A percentile compares a stretch with the other conserved stretches of the same genome.
These are phyloP conservation scores for Hansenula lynferdii DNA, from an alignment of 1,139 yeast species.

Conservation along the genomic window DNA sequence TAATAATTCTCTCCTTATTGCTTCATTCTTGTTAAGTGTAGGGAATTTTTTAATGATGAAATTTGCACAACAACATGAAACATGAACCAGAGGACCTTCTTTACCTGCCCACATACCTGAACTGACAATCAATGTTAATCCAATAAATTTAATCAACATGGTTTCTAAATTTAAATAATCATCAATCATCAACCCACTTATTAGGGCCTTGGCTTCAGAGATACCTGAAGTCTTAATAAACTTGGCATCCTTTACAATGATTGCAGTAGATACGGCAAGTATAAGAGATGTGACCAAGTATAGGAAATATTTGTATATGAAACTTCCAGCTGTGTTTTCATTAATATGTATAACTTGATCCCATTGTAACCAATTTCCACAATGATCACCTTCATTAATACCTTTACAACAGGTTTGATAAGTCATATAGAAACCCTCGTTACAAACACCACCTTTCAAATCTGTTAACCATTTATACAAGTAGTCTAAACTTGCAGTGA, in stretches of 20 bases:
- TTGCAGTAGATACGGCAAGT: slow-evolving; percentile 28
- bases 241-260: slow-evolving; percentile 60
- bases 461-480: slow-evolving; percentile 61
- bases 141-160: slow-evolving; percentile 65
- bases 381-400: slow-evolving; percentile 25
- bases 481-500: slow-evolving; percentile 58
- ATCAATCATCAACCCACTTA: slow-evolving; percentile 79
- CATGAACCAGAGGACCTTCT: slow-evolving; percentile 92
- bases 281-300: slow-evolving; percentile 30
- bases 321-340: slow-evolving; percentile 22
- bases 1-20: slow-evolving; percentile 40
- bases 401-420: slow-evolving; percentile 34
- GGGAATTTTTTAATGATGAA: slow-evolving; percentile 33
- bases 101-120: slow-evolving; percentile 89
- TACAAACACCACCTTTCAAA: slow-evolving; percentile 47
- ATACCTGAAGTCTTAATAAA: slow-evolving; percentile 97
- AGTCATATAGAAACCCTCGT: slow-evolving; percentile 30
- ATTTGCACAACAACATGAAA: slow-evolving; percentile 65
- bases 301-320: slow-evolving; percentile 28
- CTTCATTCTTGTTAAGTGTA: slow-evolving; percentile 38
- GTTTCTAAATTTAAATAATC: slow-evolving; percentile 81
- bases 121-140: slow-evolving; percentile 75
- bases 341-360: slow-evolving; percentile 23
- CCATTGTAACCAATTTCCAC: slow-evolving; percentile 41
- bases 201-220: slow-evolving; percentile 90